Evolutionary conservation across 805 yeast genomes (phyloP).

Genomic region (Wickerhamiella bombiphila): DNA sequence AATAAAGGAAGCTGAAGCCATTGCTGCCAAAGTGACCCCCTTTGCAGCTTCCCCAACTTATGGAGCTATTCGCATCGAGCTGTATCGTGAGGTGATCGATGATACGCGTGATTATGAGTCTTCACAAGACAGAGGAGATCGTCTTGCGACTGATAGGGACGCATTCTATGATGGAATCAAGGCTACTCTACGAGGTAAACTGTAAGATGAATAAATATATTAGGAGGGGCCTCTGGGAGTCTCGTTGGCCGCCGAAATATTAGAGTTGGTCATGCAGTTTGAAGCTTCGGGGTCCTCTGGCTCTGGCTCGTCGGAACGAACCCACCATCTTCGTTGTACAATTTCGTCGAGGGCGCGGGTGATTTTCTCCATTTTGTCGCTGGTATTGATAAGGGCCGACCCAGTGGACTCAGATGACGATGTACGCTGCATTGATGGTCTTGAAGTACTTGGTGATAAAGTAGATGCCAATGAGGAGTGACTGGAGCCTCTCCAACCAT

Average conservation of each 20-base stretch:
- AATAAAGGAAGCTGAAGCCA: conserved; percentile 22
- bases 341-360: conserved; percentile 23
- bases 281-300: conserved; percentile 4
- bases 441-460: not conserved
- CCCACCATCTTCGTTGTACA: conserved; percentile 9
- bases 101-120: conserved; percentile 14
- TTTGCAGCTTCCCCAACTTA: conserved; percentile 22
- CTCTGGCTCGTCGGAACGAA: conserved; percentile 4
- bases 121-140: conserved; percentile 6
- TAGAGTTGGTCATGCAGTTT: not conserved
- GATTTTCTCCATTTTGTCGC: conserved; percentile 19
- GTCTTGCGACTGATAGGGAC: conserved; percentile 7
- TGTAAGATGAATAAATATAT: conserved; percentile 4
- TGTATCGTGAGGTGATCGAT: conserved; percentile 18
- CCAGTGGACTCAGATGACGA: not conserved
- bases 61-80: conserved; percentile 20
- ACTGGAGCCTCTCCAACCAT: conserved; percentile 23
- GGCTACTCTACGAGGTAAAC: conserved; percentile 8
- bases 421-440: not conserved
- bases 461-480: not conserved
- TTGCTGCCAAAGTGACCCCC: conserved; percentile 16
- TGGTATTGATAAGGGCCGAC: conserved; percentile 6
- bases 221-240: not conserved
- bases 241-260: not conserved
- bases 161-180: conserved; percentile 11